Conservation (phyloP, 257 asterid genomes). For the Solanum pimpinellifolium region DNA sequence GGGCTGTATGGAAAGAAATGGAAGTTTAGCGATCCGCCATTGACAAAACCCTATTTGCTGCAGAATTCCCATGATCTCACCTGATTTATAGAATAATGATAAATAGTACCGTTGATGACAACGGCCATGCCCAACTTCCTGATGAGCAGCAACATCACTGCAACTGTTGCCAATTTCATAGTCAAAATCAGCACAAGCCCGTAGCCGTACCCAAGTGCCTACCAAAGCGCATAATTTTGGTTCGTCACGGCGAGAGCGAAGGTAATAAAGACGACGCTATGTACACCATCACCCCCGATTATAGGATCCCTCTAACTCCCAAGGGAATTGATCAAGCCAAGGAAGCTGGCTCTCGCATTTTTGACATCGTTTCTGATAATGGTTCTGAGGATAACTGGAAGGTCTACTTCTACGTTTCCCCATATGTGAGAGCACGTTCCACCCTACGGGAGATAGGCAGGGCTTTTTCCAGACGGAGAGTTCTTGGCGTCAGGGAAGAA, state of each 20-base stretch:
- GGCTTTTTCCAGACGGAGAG: slow-evolving; percentile 41
- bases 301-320: slow-evolving; percentile 61
- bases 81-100: neutral
- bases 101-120: neutral
- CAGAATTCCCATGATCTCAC: neutral
- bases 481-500: slow-evolving; percentile 83
- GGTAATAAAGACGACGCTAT: slow-evolving; percentile 70
- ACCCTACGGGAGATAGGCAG: slow-evolving; percentile 81
- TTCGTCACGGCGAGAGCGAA: slow-evolving; percentile 91
- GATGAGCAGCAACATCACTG: neutral
- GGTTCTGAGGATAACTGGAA: slow-evolving; percentile 53
- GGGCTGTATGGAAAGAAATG: neutral
- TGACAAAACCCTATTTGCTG: neutral
- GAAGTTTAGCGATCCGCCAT: neutral
- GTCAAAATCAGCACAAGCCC: slow-evolving; percentile 4
- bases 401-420: slow-evolving; percentile 78
- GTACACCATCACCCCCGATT: slow-evolving; percentile 65
- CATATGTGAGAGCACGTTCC: slow-evolving; percentile 66
- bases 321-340: slow-evolving; percentile 57
- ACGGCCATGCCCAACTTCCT: neutral
- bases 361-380: slow-evolving; percentile 32
- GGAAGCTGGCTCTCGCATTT: slow-evolving; percentile 50
- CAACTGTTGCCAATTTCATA: neutral
- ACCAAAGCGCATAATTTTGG: slow-evolving; percentile 80
- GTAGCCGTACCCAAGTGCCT: slow-evolving; percentile 42